Conservation (phyloP, 2,329 filamentous ascomycete genomes). For the Didymella keratinophila region DNA sequence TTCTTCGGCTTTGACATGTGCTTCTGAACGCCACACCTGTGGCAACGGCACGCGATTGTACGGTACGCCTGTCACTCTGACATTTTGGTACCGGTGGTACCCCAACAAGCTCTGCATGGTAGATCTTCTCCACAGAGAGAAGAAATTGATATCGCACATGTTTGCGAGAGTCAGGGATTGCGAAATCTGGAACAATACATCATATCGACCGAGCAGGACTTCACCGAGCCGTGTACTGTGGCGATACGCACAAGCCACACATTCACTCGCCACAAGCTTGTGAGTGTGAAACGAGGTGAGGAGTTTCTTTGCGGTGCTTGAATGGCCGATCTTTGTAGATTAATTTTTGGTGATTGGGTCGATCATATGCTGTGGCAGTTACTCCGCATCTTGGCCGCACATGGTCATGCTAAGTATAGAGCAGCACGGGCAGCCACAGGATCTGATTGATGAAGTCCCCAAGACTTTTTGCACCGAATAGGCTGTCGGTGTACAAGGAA, state of each 20-base stretch:
- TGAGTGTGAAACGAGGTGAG: neutral
- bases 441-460: conserved; percentile 11
- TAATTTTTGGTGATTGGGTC: conserved; percentile 9
- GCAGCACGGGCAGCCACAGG: neutral
- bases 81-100: conserved; percentile 2
- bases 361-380: conserved; percentile 2
- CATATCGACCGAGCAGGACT: neutral
- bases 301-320: conserved; percentile 2
- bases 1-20: conserved; percentile 7
- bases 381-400: conserved; percentile 12
- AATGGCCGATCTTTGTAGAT: conserved; percentile 16
- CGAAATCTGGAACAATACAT: neutral
- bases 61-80: neutral
- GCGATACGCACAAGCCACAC: conserved; percentile 13
- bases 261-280: conserved; percentile 20
- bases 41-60: neutral
- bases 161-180: conserved; percentile 2
- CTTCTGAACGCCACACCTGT: conserved; percentile 1
- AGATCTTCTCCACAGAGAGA: conserved; percentile 3
- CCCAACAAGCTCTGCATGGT: neutral
- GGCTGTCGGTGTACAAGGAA: neutral
- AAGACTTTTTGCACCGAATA: conserved; percentile 1
- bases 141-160: neutral
- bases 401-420: conserved; percentile 19
- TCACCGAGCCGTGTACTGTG: conserved; percentile 22